phyloP scores from a whole-genome alignment of 192 early-diverging fungal species.

The Phycomyces blakesleeanus region DNA sequence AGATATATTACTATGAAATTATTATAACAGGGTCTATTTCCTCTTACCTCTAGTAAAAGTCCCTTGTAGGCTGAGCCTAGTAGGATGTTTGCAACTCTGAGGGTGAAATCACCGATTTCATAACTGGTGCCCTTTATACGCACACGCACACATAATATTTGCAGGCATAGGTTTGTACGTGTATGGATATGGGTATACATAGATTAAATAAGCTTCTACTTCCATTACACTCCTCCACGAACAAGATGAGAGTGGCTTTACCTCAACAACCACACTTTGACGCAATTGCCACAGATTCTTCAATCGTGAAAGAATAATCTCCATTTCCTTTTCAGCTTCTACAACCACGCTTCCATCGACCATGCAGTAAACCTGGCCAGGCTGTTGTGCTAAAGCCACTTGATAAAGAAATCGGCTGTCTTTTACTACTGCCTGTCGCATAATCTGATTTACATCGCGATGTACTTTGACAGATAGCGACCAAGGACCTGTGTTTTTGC shows the following conservation, averaged over 20 bases:
- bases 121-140: conserved; percentile 41
- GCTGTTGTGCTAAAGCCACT: conserved; percentile 33
- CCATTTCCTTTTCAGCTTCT: conserved; percentile 49
- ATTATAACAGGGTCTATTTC: too few species aligned
- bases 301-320: conserved; percentile 42
- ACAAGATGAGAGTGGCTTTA: conserved; percentile 2
- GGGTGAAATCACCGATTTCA: conserved; percentile 52
- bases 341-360: conserved; percentile 48
- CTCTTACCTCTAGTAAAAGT: conserved; percentile 47
- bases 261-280: conserved; percentile 49
- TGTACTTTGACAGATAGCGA: conserved; percentile 35
- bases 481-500: conserved; percentile 37
- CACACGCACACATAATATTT: too few species aligned
- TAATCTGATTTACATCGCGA: conserved; percentile 25
- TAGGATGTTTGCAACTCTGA: conserved; percentile 51
- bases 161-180: too few species aligned
- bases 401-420: conserved; percentile 34
- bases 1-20: too few species aligned
- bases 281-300: conserved; percentile 52
- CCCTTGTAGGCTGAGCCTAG: conserved; percentile 54
- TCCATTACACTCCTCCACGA: too few species aligned
- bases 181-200: too few species aligned
- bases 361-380: conserved; percentile 41
- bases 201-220: not conserved
- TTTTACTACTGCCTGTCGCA: conserved; percentile 12